A percentile compares a stretch with the other conserved stretches of the same genome.
phyloP scores from a whole-genome alignment of 306 rosid species.

The Vicia faba region DNA sequence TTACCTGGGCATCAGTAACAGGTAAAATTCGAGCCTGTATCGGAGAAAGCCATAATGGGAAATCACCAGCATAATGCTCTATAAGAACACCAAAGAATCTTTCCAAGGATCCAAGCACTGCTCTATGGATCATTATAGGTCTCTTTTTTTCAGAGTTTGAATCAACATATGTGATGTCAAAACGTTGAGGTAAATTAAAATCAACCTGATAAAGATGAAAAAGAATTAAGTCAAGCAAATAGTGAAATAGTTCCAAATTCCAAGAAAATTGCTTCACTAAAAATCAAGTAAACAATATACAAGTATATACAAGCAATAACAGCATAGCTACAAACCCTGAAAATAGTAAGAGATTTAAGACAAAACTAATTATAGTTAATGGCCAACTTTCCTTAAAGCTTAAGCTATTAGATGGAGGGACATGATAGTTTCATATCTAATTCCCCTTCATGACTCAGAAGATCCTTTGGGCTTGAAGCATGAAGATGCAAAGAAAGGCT shows the following conservation, averaged over 20 bases:
- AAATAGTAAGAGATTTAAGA: neutral
- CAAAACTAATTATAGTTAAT: constrained; percentile 9
- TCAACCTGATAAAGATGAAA: constrained; percentile 67
- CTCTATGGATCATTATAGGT: constrained; percentile 96
- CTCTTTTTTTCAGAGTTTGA: constrained; percentile 79
- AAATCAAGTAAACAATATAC: constrained; percentile 23
- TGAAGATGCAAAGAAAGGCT: neutral
- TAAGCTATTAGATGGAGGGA: neutral
- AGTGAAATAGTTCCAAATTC: constrained; percentile 22
- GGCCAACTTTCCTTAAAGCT: neutral
- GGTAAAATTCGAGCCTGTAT: constrained; percentile 89
- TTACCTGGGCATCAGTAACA: constrained; percentile 88
- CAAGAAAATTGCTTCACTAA: constrained; percentile 3
- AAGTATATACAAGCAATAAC: neutral
- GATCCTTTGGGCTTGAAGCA: neutral
- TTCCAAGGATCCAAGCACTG: constrained; percentile 96
- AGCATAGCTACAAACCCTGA: neutral
- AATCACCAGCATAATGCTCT: constrained; percentile 96
- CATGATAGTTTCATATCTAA: constrained; percentile 1
- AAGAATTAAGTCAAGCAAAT: constrained; percentile 12
- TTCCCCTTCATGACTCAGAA: neutral
- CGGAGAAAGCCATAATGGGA: constrained; percentile 98
- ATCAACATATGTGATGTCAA: constrained; percentile 85
- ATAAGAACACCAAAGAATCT: constrained; percentile 93
- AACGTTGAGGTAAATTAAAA: constrained; percentile 91